Percentiles rank a stretch among this genome's conserved stretches.
phyloP scores from a whole-genome alignment of 164 flowering plant species.

The Amborella trichopoda region DNA sequence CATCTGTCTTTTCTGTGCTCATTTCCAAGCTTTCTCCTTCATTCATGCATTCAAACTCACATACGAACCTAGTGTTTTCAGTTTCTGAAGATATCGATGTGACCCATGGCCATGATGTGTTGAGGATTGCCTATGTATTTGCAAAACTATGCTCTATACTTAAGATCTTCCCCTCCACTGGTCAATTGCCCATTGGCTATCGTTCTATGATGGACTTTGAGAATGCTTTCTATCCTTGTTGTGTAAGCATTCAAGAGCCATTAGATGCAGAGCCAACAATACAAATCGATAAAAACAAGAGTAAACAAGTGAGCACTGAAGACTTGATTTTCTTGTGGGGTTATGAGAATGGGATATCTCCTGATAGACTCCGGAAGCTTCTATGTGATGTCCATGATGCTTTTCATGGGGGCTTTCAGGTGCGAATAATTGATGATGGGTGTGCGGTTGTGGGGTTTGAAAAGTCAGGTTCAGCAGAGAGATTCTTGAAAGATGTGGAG shows the following conservation, averaged over 20 bases:
- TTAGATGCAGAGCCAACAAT: constrained; percentile 21
- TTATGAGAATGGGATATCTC: constrained; percentile 32
- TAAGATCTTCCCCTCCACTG: constrained; percentile 19
- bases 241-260: constrained; percentile 16
- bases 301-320: constrained; percentile 30
- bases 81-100: too few relatives aligned
- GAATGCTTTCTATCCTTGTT: constrained; percentile 27
- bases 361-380: constrained; percentile 28
- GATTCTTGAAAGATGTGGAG: constrained; percentile 32
- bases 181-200: constrained; percentile 6
- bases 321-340: constrained; percentile 79
- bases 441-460: constrained; percentile 66
- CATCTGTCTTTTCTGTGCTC: too few relatives aligned
- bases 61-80: too few relatives aligned
- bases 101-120: constrained; percentile 44
- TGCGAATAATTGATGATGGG: constrained; percentile 46
- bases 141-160: constrained; percentile 44
- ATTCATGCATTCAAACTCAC: too few relatives aligned
- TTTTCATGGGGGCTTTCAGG: constrained; percentile 49
- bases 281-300: constrained; percentile 25
- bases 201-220: constrained; percentile 20
- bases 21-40: too few relatives aligned
- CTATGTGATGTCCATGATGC: constrained; percentile 37
- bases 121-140: constrained; percentile 42
- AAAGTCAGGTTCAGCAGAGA: constrained; percentile 29